Conservation (phyloP, 2,329 filamentous ascomycete species). For the Phialophora tarda region DNA sequence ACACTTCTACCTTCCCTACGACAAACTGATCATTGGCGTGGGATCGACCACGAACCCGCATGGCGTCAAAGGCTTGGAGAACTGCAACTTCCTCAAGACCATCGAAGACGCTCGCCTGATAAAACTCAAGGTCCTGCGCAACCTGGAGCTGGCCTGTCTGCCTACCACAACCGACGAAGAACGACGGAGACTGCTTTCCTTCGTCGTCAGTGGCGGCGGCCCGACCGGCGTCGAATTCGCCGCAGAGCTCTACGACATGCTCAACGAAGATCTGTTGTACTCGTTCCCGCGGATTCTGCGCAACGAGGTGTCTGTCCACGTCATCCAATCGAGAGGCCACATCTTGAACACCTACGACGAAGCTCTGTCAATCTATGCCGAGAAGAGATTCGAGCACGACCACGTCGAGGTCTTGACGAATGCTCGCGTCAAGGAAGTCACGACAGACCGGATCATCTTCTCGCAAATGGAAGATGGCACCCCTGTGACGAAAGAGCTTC, state of each 20-base stretch:
- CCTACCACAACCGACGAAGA: conserved; percentile 91
- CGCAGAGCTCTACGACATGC: conserved; percentile 90
- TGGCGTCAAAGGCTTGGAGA: conserved; percentile 90
- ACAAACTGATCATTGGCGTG: conserved; percentile 92
- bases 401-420: conserved; percentile 91
- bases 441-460: conserved; percentile 82
- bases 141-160: conserved; percentile 88
- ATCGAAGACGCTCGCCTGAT: conserved; percentile 91
- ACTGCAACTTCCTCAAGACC: conserved; percentile 94
- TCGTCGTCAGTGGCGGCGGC: conserved; percentile 93
- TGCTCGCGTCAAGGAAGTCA: conserved; percentile 88
- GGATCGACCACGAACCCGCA: conserved; percentile 91
- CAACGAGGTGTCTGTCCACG: conserved; percentile 96
- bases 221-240: conserved; percentile 98
- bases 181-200: conserved; percentile 83
- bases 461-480: conserved; percentile 80
- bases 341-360: conserved; percentile 99
- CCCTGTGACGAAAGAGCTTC: conserved; percentile 85
- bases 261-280: conserved; percentile 88
- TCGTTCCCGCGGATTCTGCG: conserved; percentile 89
- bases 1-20: conserved; percentile 93
- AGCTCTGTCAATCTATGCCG: conserved; percentile 87
- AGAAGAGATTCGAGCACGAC: conserved; percentile 87
- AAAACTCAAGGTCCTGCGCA: conserved; percentile 83
- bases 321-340: conserved; percentile 92